Evolutionary conservation across 805 yeast species (phyloP).

Genomic region (Saccharomycopsis synnaedendra): DNA sequence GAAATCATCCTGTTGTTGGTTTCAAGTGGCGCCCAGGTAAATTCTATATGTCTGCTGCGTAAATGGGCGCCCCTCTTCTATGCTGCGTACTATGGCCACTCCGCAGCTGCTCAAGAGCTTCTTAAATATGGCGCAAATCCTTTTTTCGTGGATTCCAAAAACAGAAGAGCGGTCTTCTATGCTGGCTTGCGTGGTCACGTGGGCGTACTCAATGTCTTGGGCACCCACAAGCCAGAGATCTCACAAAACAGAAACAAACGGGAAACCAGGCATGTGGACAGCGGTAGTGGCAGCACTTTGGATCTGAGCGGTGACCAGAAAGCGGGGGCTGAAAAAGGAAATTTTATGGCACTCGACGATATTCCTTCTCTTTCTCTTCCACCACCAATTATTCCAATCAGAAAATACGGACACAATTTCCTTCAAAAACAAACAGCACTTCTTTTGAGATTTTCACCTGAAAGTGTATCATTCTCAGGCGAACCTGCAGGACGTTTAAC

Average conservation of each 20-base stretch:
- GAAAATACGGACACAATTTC: conserved; percentile 93
- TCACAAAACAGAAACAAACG: too few species aligned
- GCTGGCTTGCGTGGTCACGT: conserved; percentile 94
- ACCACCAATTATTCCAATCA: conserved; percentile 89
- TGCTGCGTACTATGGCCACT: conserved; percentile 79
- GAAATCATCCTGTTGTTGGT: conserved; percentile 58
- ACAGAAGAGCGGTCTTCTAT: conserved; percentile 70
- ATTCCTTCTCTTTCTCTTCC: conserved; percentile 90
- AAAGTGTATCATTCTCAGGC: not conserved
- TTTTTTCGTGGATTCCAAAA: conserved; percentile 63
- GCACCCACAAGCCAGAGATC: not conserved
- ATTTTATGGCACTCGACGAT: conserved; percentile 32
- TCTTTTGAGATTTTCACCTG: conserved; percentile 44
- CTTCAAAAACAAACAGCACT: conserved; percentile 80
- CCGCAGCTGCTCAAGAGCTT: conserved; percentile 54
- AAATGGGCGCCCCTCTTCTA: conserved; percentile 87
- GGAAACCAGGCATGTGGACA: not conserved
- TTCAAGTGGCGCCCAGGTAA: conserved; percentile 60
- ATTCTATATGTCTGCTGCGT: conserved; percentile 61
- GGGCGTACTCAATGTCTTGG: conserved; percentile 45
- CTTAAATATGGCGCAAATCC: conserved; percentile 66
- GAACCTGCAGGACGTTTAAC: conserved; percentile 55
- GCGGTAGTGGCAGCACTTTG: not conserved
- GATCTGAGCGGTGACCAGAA: not conserved
- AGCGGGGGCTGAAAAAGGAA: not conserved